phyloP scores from a whole-genome alignment of 2,329 filamentous ascomycete genomes.

The Ascochyta pisi region DNA sequence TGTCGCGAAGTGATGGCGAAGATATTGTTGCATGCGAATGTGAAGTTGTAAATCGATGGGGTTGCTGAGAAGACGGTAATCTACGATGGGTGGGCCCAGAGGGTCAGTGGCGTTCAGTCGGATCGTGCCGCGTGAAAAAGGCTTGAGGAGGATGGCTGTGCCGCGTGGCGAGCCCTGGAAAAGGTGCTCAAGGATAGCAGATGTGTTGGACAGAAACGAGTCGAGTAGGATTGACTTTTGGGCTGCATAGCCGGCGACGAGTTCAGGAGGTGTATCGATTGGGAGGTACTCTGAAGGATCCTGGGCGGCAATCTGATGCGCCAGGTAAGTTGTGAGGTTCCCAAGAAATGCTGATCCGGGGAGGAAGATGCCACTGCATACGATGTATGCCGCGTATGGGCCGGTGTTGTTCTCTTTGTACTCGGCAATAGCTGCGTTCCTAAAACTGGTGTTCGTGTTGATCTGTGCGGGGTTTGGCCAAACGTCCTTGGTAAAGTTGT shows the following conservation, averaged over 20 bases:
- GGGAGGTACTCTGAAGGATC: background rate
- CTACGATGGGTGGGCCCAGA: slow-evolving; percentile 27
- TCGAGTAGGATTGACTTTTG: slow-evolving; percentile 1
- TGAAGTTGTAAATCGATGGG: slow-evolving; percentile 37
- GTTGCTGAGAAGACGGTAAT: slow-evolving; percentile 40
- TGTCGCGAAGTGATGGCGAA: slow-evolving; percentile 13
- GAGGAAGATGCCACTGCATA: slow-evolving; percentile 8
- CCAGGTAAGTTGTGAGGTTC: background rate
- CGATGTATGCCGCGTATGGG: slow-evolving; percentile 2
- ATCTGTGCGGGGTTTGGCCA: slow-evolving; percentile 8
- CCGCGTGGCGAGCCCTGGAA: slow-evolving; percentile 5
- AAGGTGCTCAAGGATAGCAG: slow-evolving; percentile 5
- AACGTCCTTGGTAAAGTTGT: slow-evolving; percentile 7
- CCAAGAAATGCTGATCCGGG: background rate
- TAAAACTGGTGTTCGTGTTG: slow-evolving; percentile 19
- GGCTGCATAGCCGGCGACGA: slow-evolving; percentile 3
- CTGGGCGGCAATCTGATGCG: background rate
- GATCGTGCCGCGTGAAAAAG: slow-evolving; percentile 43
- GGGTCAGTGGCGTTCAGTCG: slow-evolving; percentile 40
- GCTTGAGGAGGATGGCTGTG: slow-evolving; percentile 17
- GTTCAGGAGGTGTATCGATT: background rate
- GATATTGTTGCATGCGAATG: slow-evolving; percentile 20
- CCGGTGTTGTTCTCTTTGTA: slow-evolving; percentile 9
- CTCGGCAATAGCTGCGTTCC: background rate
- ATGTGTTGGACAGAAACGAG: background rate